Conservation (phyloP, 805 yeast species). For the Yarrowia osloensis region DNA sequence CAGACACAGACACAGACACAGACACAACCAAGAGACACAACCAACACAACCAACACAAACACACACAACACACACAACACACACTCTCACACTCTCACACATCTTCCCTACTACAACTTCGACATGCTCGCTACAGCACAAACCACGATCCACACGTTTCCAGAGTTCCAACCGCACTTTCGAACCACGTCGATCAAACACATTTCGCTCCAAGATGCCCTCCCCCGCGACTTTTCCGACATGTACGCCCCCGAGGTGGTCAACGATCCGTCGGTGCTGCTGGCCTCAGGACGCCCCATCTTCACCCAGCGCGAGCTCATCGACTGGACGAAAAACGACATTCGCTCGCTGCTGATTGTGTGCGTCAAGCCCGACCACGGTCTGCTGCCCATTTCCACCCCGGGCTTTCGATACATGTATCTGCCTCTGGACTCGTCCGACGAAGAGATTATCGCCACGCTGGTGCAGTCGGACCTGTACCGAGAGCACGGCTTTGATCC, state of each 20-base stretch:
- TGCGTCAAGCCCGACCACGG: constrained; percentile 39
- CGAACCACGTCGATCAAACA: not conserved
- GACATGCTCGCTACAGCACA: constrained; percentile 10
- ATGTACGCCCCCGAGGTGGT: constrained; percentile 61
- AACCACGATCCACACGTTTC: constrained; percentile 14
- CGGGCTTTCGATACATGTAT: constrained; percentile 49
- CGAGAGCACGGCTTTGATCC: constrained; percentile 60
- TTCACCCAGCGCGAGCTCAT: constrained; percentile 63
- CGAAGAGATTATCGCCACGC: constrained; percentile 48
- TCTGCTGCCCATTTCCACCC: constrained; percentile 14
- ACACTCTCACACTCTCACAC: not conserved
- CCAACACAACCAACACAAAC: not conserved
- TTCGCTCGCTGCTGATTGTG: constrained; percentile 62
- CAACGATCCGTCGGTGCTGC: constrained; percentile 46
- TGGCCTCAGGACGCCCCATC: constrained; percentile 51
- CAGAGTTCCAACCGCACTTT: constrained; percentile 12
- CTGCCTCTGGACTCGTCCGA: constrained; percentile 58
- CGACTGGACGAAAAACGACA: constrained; percentile 73
- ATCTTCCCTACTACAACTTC: not conserved
- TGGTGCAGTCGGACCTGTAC: constrained; percentile 65
- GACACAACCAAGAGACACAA: not conserved
- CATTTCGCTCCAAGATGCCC: constrained; percentile 27
- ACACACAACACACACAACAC: not conserved
- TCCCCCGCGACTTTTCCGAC: constrained; percentile 55
- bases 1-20: not conserved